These are phyloP conservation scores for Cercospora brassicicola DNA, from an alignment of 2,329 filamentous ascomycete genomes.

Conservation along the genomic window DNA sequence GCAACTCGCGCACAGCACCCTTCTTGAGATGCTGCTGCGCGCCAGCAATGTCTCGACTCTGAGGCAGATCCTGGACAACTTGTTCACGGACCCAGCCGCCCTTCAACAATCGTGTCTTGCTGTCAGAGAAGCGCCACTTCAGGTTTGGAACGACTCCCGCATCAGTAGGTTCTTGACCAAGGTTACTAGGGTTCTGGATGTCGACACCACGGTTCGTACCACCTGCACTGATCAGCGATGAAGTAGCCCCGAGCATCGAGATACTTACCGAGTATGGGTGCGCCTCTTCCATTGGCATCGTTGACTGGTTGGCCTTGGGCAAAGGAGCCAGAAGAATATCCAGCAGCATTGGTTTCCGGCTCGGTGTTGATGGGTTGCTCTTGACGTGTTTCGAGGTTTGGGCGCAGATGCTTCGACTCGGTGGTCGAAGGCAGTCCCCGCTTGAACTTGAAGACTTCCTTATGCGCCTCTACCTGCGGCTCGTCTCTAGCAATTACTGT, in stretches of 20 bases:
- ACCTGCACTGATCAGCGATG: not conserved
- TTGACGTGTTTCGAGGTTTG: constrained; percentile 8
- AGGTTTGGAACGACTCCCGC: not conserved
- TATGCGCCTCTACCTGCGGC: not conserved
- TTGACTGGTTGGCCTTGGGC: constrained; percentile 58
- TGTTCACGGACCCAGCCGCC: not conserved
- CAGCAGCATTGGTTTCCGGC: constrained; percentile 24
- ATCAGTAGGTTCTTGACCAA: not conserved
- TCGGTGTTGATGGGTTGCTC: constrained; percentile 12
- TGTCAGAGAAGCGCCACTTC: not conserved
- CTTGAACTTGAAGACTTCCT: not conserved
- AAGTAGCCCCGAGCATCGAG: not conserved
- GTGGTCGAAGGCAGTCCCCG: not conserved
- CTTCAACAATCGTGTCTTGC: not conserved
- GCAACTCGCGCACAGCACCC: constrained; percentile 64
- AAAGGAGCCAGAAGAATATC: constrained; percentile 40
- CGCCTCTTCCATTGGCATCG: constrained; percentile 58
- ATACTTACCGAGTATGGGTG: constrained; percentile 15
- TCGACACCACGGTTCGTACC: not conserved
- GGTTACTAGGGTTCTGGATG: not conserved
- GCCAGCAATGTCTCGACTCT: constrained; percentile 65
- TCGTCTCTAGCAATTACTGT: not conserved
- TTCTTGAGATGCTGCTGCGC: constrained; percentile 69
- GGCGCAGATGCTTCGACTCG: not conserved
- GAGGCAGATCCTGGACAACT: constrained; percentile 54